Base-by-base conservation (phyloP, 768 basidiomycete genomes). In the Trametes coccinea region DNA sequence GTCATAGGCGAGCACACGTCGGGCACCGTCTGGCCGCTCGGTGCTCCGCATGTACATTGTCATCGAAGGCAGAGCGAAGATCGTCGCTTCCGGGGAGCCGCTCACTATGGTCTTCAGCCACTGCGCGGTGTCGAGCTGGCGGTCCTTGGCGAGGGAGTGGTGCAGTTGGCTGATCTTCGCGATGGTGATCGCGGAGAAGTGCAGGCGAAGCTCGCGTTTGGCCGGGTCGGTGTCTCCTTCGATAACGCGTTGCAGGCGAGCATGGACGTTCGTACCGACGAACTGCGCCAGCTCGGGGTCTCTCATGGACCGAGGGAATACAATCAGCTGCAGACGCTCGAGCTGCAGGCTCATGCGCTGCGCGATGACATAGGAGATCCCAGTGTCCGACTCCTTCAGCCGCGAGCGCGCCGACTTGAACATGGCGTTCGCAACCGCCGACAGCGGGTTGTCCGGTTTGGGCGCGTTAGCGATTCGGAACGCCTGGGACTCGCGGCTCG, bases 341-440 rank as follows among this genome's bases (percentile, higher is more conserved):
- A 93, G 79, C 33, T 80, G 82, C 50, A 95, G 81, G 63, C 84
- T 86, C 81, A 95, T 87, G 60, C 86, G 83, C 70, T 93, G 90
- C 52, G 80, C 77, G 62, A 95, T 84, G 14, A 82, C 74, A 63
- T 87, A 86, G 5, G 82, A 81, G 7, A 89, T 72, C 1, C 77
- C 81, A 8, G 76, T 73, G 59, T 88, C 89, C 13, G 81, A 79
- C 73, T 91, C 90, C 65, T 83, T 87, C 73, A 92, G 83, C 22
- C 85, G 83, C 45, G 77, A 85, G 44, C 85, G 82, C 30, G 92
- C 89, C 0, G 90, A 89, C 56, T 82, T 78, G 41, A 94, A 73
- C 85, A 93, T 90, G 33, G 92, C 90, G 63, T 90, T 85, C 1
- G 93, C 92, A n/a, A 94, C 91, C 11, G 89, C 84, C 1, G 90